Base-by-base conservation (phyloP, 176 grass and related monocot genomes). In the Zoysia japonica region DNA sequence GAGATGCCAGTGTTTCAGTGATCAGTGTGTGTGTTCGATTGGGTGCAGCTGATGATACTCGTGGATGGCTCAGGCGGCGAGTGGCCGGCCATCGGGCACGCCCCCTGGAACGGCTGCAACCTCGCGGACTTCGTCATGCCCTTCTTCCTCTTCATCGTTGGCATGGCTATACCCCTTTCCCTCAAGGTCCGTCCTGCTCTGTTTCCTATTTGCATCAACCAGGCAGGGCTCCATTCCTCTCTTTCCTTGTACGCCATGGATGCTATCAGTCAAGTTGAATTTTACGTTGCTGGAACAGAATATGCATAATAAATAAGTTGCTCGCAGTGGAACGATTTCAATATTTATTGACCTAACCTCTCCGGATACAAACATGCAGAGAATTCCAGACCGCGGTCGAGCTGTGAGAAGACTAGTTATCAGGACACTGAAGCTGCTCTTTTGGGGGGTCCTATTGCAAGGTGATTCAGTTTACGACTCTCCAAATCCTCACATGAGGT, bases 71-170 rank as follows among this genome's bases (percentile, higher is more conserved):
- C 95, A 47, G 92, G 95, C 42, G 95, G 46, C 43, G 92, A 98
- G 81, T 98, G 95, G 92, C 95, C 92, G 6, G 85, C 85, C 44
- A 98, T 98, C 53, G 89, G 91, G 4, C 95, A 98, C 55, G 89
- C 85, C 11, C 95, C 92, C 2, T 98, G 95, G 95, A 81, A 94
- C 28, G 92, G 92, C 41, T 98, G 95, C 86, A 92, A 98, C 81
- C 95, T 98, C 45, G 95, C 95, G 4, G 92, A 97, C 54, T 97
- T 94, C 74, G 95, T 87, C 76, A 97, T 97, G 95, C 95, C 95
- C 40, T 98, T 81, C 88, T 97, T 97, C 74, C 92, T 98, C 75
- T 98, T 98, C 83, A 98, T 97, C 79, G 89, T 97, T 2, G 95
- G 95, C 72, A 89, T 97, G 87, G 94, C 94, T 51, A 90, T 94